These are phyloP conservation scores for Fusarium sp. DNA, from an alignment of 2,329 filamentous ascomycete species.

Conservation along the genomic window DNA sequence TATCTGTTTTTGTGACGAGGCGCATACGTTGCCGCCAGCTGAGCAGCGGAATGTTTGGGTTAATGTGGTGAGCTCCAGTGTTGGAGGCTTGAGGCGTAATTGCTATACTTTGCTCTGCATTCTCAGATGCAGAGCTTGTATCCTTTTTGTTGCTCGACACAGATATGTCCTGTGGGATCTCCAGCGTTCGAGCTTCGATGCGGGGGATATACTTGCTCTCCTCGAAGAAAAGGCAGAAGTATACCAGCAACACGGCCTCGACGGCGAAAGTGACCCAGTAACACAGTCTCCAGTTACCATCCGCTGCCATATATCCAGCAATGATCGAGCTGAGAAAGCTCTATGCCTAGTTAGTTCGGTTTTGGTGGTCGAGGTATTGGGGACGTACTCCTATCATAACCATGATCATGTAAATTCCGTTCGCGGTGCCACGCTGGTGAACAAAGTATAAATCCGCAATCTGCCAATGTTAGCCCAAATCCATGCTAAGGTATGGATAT, in stretches of 20 bases:
- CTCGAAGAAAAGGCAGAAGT: constrained; percentile 44
- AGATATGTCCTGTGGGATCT: not conserved
- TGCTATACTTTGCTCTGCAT: not conserved
- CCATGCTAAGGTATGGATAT: too few relatives aligned
- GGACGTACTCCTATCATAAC: constrained; percentile 47
- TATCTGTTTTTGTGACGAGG: constrained; percentile 34
- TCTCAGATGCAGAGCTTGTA: not conserved
- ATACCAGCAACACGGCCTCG: constrained; percentile 22
- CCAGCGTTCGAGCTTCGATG: constrained; percentile 1
- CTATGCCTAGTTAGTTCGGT: not conserved
- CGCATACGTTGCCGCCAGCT: constrained; percentile 20
- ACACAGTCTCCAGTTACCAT: constrained; percentile 46
- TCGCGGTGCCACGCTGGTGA: constrained; percentile 49
- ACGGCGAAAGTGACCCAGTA: constrained; percentile 43
- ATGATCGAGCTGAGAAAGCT: constrained; percentile 48
- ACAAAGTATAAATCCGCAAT: constrained; percentile 51
- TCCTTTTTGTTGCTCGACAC: constrained; percentile 2
- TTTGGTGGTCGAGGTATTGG: not conserved
- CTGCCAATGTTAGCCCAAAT: constrained; percentile 7
- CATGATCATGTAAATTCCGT: constrained; percentile 47
- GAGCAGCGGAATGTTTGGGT: constrained; percentile 18
- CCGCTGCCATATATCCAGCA: constrained; percentile 47
- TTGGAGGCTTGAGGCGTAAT: not conserved
- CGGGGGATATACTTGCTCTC: constrained; percentile 50
- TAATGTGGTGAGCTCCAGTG: not conserved